Conservation (phyloP, 768 basidiomycete genomes). For the Boletus patriciae region DNA sequence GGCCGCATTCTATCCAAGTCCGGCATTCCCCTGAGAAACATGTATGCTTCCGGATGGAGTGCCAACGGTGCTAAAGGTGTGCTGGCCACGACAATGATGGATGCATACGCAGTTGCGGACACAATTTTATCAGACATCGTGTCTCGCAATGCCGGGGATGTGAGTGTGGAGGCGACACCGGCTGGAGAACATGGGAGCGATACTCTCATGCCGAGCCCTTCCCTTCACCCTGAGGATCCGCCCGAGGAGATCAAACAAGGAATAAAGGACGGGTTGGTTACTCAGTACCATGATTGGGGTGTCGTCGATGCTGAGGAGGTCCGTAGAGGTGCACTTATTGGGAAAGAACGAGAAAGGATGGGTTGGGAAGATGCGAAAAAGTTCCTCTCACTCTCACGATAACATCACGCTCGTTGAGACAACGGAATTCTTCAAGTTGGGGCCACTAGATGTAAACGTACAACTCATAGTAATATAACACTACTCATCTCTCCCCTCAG, state of each 20-base stretch:
- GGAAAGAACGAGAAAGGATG: constrained; percentile 81
- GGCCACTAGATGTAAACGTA: constrained; percentile 3
- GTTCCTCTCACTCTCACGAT: constrained; percentile 24
- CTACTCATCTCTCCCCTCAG: not conserved
- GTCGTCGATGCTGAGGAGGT: constrained; percentile 71
- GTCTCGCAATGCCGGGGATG: constrained; percentile 4
- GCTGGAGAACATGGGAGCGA: constrained; percentile 6
- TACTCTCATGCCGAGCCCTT: constrained; percentile 35
- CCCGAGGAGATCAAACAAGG: constrained; percentile 50
- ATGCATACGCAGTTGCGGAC: constrained; percentile 81
- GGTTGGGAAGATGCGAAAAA: constrained; percentile 56
- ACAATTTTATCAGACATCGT: constrained; percentile 62
- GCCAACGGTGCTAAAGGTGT: constrained; percentile 90
- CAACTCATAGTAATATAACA: constrained; percentile 11
- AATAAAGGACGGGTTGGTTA: constrained; percentile 44
- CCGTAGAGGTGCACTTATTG: constrained; percentile 49
- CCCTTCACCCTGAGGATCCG: constrained; percentile 43
- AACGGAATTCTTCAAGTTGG: not conserved
- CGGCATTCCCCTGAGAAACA: constrained; percentile 46
- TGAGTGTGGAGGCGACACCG: constrained; percentile 17
- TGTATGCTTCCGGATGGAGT: constrained; percentile 96
- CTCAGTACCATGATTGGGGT: constrained; percentile 75
- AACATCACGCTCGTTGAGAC: constrained; percentile 7
- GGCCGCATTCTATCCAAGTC: constrained; percentile 49
- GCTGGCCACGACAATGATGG: constrained; percentile 88